Conservation (phyloP, 2,329 filamentous ascomycete genomes). For the Boeremia lycopersici region DNA sequence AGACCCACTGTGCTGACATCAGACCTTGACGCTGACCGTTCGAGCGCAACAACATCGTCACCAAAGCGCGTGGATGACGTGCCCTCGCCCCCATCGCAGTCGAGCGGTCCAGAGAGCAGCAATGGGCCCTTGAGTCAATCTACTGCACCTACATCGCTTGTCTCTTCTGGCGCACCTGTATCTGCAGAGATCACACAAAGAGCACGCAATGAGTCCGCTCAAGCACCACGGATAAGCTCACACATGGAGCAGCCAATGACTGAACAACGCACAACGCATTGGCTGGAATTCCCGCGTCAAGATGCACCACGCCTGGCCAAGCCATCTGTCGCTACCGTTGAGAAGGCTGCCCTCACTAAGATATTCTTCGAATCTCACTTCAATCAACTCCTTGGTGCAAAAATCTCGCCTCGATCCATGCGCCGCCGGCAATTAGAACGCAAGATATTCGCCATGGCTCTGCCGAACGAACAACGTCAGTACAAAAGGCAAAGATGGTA, state of each 20-base stretch:
- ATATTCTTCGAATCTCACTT: conserved; percentile 86
- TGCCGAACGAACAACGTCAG: conserved; percentile 61
- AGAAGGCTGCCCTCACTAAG: conserved; percentile 80
- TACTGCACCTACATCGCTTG: conserved; percentile 43
- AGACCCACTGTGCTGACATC: conserved; percentile 33
- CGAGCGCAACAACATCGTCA: background rate
- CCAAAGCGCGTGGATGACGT: conserved; percentile 15
- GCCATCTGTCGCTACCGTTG: conserved; percentile 67
- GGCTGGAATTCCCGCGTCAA: conserved; percentile 43
- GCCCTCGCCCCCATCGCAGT: conserved; percentile 33
- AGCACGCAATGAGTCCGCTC: conserved; percentile 21
- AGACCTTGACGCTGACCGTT: conserved; percentile 7
- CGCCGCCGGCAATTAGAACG: conserved; percentile 68
- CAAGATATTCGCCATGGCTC: conserved; percentile 64
- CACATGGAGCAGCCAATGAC: conserved; percentile 19
- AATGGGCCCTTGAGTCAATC: conserved; percentile 36
- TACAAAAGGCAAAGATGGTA: conserved; percentile 65
- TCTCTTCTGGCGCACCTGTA: conserved; percentile 39
- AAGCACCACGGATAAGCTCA: conserved; percentile 21
- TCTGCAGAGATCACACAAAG: conserved; percentile 39
- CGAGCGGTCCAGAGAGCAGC: conserved; percentile 38
- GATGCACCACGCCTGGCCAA: conserved; percentile 36
- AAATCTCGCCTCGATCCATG: conserved; percentile 63
- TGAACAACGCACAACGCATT: conserved; percentile 27
- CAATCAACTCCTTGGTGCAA: conserved; percentile 66